Evolutionary conservation across 75 land plant genomes (phyloP), one percentile per base, ranked within the genome.

Genomic region (Adiantum capillusveneris): DNA sequence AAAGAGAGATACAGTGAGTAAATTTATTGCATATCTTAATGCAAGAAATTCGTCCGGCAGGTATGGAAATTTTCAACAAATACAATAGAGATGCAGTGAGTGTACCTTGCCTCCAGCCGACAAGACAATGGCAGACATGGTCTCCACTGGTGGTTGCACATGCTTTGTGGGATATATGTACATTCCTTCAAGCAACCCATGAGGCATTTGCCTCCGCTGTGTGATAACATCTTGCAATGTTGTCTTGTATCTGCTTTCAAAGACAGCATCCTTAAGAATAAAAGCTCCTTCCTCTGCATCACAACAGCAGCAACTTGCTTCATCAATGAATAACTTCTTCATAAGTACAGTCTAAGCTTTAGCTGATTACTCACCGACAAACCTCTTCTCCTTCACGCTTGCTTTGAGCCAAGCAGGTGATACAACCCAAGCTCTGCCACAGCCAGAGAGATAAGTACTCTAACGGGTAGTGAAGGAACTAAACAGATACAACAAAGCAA

Each of bases 361-460:
- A 34, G n/a, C n/a, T n/a, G 37, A 34, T 16, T 20, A 45, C 87
- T 81, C 29, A 81, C 92, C 84, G 2, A 87, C 59, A 74, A 87
- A 87, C 53, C 59, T 63, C 19, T 81, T 76, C 52, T 74, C 63
- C 55, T 59, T 58, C 49, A 65, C 79, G 79, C 92, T 81, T 68
- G 79, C 71, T 69, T 87, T 87, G 55, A 87, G 63, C 92, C 92
- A 87, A 43, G 64, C 69, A 20, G 88, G 76, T 30, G 88, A 84
- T 14, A 87, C 57, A 53, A 87, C 68, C 87, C 87, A 87, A 59
- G 92, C 82, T 26, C 92, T 87, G 76, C 53, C 37, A 34, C 9
- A n/a, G n/a, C n/a, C n/a, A n/a, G n/a, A n/a, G n/a, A n/a, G n/a
- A n/a, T n/a, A n/a, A n/a, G n/a, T n/a, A n/a, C n/a, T n/a, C n/a